These are phyloP conservation scores for Quercus cerris DNA, from an alignment of 306 rosid species.

Conservation along the genomic window DNA sequence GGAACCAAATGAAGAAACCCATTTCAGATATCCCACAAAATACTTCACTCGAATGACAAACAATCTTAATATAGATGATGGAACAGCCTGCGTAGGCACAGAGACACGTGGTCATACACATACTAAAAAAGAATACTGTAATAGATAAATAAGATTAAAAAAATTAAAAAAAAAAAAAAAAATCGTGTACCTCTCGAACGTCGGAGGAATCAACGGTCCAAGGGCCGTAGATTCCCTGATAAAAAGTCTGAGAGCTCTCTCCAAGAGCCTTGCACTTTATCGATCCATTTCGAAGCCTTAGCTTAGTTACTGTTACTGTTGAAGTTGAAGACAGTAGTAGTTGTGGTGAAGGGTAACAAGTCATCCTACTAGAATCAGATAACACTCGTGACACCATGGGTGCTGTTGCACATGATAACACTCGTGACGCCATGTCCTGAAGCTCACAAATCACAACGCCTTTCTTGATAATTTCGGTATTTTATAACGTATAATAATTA, in stretches of 20 bases:
- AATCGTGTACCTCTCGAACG: constrained; percentile 55
- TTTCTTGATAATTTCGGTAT: not conserved
- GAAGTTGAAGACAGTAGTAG: not conserved
- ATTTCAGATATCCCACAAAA: not conserved
- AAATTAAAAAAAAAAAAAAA: not conserved
- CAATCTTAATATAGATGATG: not conserved
- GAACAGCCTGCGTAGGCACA: not conserved
- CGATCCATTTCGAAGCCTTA: constrained; percentile 9
- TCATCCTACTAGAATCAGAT: not conserved
- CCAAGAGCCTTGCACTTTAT: constrained; percentile 57
- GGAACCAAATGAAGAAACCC: not conserved
- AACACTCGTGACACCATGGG: not conserved
- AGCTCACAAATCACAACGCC: not conserved
- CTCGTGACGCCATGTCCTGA: not conserved
- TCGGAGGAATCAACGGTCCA: constrained; percentile 79
- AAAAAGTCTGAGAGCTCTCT: constrained; percentile 41
- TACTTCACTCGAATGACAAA: not conserved
- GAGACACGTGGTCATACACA: not conserved
- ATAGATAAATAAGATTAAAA: too few relatives aligned
- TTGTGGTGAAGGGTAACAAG: not conserved
- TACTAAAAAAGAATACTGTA: not conserved
- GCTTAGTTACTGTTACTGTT: not conserved
- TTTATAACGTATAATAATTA: too few relatives aligned
- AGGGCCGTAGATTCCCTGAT: constrained; percentile 81
- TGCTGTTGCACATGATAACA: not conserved